A percentile compares a stretch with the other conserved stretches of the same genome.
Evolutionary conservation across 768 basidiomycete species (phyloP).

Genomic region (Lactarius quietus): DNA sequence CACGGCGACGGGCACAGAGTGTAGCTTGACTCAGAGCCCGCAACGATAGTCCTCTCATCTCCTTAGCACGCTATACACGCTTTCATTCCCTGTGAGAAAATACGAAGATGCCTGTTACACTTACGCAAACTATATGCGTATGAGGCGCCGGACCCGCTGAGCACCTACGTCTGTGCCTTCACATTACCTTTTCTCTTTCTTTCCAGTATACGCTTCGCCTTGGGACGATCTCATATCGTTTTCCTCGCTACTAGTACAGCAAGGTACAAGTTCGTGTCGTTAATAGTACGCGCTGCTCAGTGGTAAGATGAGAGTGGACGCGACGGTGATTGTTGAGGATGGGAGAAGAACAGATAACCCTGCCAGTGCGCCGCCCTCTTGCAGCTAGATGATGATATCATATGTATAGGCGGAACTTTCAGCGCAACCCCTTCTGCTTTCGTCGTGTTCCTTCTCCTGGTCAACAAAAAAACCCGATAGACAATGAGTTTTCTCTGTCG

Average conservation of each 20-base stretch:
- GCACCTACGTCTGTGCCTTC: not conserved
- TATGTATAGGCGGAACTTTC: not conserved
- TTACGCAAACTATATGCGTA: not conserved
- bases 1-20: not conserved
- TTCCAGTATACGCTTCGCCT: not conserved
- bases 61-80: not conserved
- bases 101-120: not conserved
- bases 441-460: not conserved
- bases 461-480: not conserved
- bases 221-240: not conserved
- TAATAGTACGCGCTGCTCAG: not conserved
- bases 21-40: not conserved
- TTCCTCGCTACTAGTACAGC: not conserved
- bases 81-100: not conserved
- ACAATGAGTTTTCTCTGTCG: not conserved
- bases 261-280: not conserved
- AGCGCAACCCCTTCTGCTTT: not conserved
- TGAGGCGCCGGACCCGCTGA: not conserved
- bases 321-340: not conserved
- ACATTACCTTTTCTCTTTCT: not conserved
- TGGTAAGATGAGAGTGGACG: not conserved
- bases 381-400: not conserved
- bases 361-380: not conserved
- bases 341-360: not conserved
- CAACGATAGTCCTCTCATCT: not conserved